phyloP scores from a whole-genome alignment of 495 filamentous ascomycete genomes.

The Podospora pseudopauciseta region DNA sequence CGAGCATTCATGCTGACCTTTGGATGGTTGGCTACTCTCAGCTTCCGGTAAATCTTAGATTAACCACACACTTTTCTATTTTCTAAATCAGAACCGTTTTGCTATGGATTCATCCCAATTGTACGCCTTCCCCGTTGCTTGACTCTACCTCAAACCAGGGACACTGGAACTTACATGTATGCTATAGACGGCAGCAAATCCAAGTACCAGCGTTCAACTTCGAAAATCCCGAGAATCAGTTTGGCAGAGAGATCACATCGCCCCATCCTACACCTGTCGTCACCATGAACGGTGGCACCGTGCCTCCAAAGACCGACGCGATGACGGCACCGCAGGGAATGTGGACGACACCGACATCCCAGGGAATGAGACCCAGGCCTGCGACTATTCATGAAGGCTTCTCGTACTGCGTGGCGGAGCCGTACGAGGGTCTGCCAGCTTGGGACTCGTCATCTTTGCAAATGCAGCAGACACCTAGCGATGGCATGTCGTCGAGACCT shows the following conservation, averaged over 20 bases:
- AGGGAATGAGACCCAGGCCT: constrained; percentile 46
- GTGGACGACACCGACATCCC: constrained; percentile 45
- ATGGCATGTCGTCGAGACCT: constrained; percentile 46
- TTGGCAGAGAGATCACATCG: constrained; percentile 36
- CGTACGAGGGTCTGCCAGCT: constrained; percentile 47
- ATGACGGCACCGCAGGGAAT: constrained; percentile 38
- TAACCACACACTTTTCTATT: constrained; percentile 33
- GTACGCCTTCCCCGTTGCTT: constrained; percentile 32
- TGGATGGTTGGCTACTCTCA: constrained; percentile 20
- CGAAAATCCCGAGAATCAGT: constrained; percentile 37
- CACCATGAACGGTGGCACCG: constrained; percentile 42
- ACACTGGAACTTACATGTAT: constrained; percentile 30
- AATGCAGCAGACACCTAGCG: constrained; percentile 46
- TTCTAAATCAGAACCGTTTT: constrained; percentile 23
- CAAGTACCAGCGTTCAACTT: constrained; percentile 43
- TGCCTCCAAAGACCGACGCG: constrained; percentile 37
- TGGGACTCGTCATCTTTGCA: constrained; percentile 55
- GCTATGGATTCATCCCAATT: constrained; percentile 44
- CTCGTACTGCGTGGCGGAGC: constrained; percentile 52
- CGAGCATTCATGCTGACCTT: constrained; percentile 37
- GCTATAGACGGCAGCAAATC: constrained; percentile 41
- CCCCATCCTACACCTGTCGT: constrained; percentile 34
- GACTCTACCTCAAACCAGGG: constrained; percentile 20
- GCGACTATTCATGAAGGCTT: constrained; percentile 59
- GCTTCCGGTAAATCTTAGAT: constrained; percentile 38